phyloP scores from a whole-genome alignment of 371 early-diverging fungal species.

The Mortierella sp. region DNA sequence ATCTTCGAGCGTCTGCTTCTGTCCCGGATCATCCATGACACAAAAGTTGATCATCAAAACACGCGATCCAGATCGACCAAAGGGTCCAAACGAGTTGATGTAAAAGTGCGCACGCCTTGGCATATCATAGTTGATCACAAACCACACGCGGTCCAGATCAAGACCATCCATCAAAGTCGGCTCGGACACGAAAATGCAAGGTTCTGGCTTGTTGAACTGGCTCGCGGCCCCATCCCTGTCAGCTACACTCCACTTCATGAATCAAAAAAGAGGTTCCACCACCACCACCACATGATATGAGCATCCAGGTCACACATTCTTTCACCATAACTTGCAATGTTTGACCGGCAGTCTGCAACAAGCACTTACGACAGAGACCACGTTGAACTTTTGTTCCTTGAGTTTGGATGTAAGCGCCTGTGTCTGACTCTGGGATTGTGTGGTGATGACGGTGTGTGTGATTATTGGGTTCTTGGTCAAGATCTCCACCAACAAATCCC shows the following conservation, averaged over 20 bases:
- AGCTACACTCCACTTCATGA: slow-evolving; percentile 46
- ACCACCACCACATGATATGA: neutral
- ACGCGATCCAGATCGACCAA: slow-evolving; percentile 41
- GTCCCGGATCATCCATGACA: slow-evolving; percentile 12
- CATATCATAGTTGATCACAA: slow-evolving; percentile 52
- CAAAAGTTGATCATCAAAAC: slow-evolving; percentile 48
- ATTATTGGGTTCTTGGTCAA: slow-evolving; percentile 36
- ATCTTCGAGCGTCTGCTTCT: slow-evolving; percentile 20
- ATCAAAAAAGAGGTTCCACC: neutral
- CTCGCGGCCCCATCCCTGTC: slow-evolving; percentile 42
- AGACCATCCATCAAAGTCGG: slow-evolving; percentile 36
- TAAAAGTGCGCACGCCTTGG: slow-evolving; percentile 28
- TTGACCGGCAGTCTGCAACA: neutral
- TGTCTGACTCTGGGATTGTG: slow-evolving; percentile 41
- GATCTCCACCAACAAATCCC: slow-evolving; percentile 37
- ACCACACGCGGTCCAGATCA: slow-evolving; percentile 39
- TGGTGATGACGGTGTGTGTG: slow-evolving; percentile 40
- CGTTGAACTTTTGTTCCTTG: slow-evolving; percentile 27
- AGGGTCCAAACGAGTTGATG: slow-evolving; percentile 43
- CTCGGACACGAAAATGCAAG: slow-evolving; percentile 43
- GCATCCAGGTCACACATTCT: neutral
- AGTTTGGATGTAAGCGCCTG: slow-evolving; percentile 28
- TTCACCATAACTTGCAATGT: neutral
- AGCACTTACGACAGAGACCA: slow-evolving; percentile 39
- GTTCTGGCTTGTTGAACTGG: slow-evolving; percentile 36